A percentile compares a stretch with the other conserved stretches of the same genome.
phyloP scores from a whole-genome alignment of 192 early-diverging fungal species.

The Entrophospora sp. region DNA sequence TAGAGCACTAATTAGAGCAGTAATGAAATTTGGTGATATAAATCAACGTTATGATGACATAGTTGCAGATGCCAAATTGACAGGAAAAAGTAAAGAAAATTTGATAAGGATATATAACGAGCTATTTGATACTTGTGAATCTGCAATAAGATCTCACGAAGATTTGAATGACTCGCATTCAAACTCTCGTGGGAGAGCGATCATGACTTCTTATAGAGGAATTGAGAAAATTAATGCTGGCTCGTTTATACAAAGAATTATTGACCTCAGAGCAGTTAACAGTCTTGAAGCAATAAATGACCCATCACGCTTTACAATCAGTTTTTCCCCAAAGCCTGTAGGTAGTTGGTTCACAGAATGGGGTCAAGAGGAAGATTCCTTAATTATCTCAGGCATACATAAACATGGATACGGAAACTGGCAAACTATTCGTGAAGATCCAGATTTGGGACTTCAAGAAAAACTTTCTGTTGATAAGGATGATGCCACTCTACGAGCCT shows the following conservation, averaged over 20 bases:
- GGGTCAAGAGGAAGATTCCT: conserved; percentile 88
- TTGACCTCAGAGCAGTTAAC: conserved; percentile 48
- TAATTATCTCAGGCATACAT: conserved; percentile 92
- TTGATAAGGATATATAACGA: conserved; percentile 36
- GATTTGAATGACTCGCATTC: conserved; percentile 27
- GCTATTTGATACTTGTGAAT: conserved; percentile 37
- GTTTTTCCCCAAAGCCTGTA: conserved; percentile 73
- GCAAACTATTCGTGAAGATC: conserved; percentile 77
- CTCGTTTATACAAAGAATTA: conserved; percentile 62
- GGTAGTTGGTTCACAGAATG: conserved; percentile 79
- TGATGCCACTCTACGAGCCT: conserved; percentile 32
- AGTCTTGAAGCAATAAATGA: conserved; percentile 28
- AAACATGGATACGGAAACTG: conserved; percentile 90
- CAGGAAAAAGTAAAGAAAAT: conserved; percentile 43
- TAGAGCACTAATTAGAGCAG: conserved; percentile 63
- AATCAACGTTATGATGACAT: conserved; percentile 76
- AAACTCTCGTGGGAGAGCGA: conserved; percentile 52
- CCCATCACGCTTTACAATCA: conserved; percentile 66
- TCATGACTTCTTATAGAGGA: conserved; percentile 67
- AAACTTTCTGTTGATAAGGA: conserved; percentile 73
- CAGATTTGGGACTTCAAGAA: conserved; percentile 59
- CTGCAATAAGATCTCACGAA: conserved; percentile 32
- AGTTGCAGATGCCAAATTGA: conserved; percentile 71
- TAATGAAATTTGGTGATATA: conserved; percentile 79
- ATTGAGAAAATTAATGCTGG: conserved; percentile 82